These are phyloP conservation scores for Ilyonectria robusta DNA, from an alignment of 2,329 filamentous ascomycete species.

Conservation along the genomic window DNA sequence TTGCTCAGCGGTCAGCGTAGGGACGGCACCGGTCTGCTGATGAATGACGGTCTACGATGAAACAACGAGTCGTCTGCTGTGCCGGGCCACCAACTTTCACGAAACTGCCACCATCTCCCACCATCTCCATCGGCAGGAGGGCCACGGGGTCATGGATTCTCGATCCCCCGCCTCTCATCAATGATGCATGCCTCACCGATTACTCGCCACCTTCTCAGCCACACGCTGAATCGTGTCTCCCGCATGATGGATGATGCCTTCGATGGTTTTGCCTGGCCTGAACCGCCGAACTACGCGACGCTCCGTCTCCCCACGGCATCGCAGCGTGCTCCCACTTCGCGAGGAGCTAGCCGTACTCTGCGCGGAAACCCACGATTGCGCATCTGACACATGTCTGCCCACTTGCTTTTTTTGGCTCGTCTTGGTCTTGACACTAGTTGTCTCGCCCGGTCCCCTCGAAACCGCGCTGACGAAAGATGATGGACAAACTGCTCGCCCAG, in stretches of 20 bases:
- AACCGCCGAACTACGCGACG: constrained; percentile 10
- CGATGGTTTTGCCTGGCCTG: constrained; percentile 3
- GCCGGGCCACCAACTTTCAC: constrained; percentile 40
- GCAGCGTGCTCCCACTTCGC: neutral
- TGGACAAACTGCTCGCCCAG: constrained; percentile 11
- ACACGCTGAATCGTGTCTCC: constrained; percentile 28
- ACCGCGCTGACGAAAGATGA: constrained; percentile 5
- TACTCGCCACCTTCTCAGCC: constrained; percentile 43
- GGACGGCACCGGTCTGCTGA: constrained; percentile 19
- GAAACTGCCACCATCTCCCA: constrained; percentile 22
- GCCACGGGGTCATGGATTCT: constrained; percentile 42
- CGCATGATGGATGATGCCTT: constrained; percentile 8
- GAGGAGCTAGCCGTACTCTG: constrained; percentile 2
- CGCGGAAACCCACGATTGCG: constrained; percentile 16
- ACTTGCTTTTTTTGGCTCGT: constrained; percentile 17
- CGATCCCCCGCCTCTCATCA: constrained; percentile 24
- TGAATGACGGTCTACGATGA: constrained; percentile 17
- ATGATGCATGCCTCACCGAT: constrained; percentile 32
- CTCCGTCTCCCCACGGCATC: constrained; percentile 20
- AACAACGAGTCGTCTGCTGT: constrained; percentile 36
- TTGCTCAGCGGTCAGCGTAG: constrained; percentile 24
- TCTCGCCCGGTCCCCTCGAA: constrained; percentile 4
- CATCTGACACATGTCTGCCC: constrained; percentile 23
- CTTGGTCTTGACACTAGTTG: constrained; percentile 4
- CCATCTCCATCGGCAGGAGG: constrained; percentile 19